Percentiles rank a stretch among this genome's conserved stretches.
Conservation (phyloP, 768 basidiomycete genomes). For the Xerocomellus intermedius region DNA sequence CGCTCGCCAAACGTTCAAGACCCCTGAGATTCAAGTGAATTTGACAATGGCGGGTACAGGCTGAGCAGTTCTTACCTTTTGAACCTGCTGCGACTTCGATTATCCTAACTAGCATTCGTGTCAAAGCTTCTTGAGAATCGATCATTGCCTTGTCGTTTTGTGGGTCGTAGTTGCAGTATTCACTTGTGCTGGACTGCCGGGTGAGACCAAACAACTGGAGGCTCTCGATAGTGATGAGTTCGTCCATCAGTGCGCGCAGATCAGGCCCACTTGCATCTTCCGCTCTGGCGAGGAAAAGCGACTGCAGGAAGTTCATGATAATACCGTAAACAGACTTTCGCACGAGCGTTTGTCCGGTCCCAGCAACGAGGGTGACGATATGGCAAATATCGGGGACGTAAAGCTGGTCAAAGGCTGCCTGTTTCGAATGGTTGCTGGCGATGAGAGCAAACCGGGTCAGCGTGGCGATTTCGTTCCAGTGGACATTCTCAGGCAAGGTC, state of each 20-base stretch:
- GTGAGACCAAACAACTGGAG: slow-evolving; percentile 73
- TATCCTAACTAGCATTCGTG: slow-evolving; percentile 58
- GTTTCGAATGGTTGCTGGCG: slow-evolving; percentile 64
- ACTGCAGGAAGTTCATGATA: slow-evolving; percentile 78
- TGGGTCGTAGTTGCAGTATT: slow-evolving; percentile 60
- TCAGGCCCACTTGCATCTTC: slow-evolving; percentile 61
- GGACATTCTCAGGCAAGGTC: slow-evolving; percentile 64
- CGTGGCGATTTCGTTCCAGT: slow-evolving; percentile 81
- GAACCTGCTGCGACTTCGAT: slow-evolving; percentile 65
- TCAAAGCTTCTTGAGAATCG: slow-evolving; percentile 65
- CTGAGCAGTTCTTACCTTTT: slow-evolving; percentile 49
- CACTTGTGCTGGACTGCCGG: slow-evolving; percentile 62
- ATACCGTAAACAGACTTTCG: slow-evolving; percentile 82
- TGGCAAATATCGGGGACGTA: slow-evolving; percentile 84
- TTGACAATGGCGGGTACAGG: neutral
- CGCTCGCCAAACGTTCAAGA: slow-evolving; percentile 87
- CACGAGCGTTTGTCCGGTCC: slow-evolving; percentile 68
- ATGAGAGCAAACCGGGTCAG: slow-evolving; percentile 73
- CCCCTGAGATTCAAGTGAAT: slow-evolving; percentile 42
- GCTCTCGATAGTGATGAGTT: slow-evolving; percentile 53
- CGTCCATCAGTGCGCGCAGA: slow-evolving; percentile 60
- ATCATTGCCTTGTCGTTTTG: slow-evolving; percentile 53
- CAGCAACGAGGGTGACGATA: slow-evolving; percentile 73
- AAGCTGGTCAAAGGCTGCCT: slow-evolving; percentile 65
- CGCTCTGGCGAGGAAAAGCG: slow-evolving; percentile 57